Base-by-base conservation (phyloP, 805 yeast species). In the Suhomyces pyralidae region DNA sequence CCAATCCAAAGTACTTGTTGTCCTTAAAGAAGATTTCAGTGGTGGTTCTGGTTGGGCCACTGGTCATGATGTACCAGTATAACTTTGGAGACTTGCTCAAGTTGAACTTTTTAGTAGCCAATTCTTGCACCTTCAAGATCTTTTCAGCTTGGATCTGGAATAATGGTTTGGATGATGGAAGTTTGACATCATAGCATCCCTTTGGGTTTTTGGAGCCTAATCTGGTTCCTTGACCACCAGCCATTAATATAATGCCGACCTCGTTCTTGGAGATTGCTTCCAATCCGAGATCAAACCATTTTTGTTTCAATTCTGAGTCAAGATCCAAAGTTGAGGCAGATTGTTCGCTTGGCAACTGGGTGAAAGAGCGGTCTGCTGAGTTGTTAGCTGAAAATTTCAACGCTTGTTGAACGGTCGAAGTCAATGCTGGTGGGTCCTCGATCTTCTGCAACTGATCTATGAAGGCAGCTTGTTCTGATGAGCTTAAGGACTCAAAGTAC, bases 191-290 rank as follows among this genome's bases (percentile, higher is more conserved):
- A 66, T 83, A 94, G 70, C 97, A 93, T 1, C 99, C 99, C 70
- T 94, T 94, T 36, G 99, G 99, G 24, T 76, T 82, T 3, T 84
- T 74, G 1, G 97, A 90, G 1, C 99, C 99, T 51, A 94, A 77
- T 56, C 99, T 80, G 7, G 97, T 88, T 30, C 99, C 99, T 70
- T 94, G 99, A 48, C 99, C 99, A 52, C 99, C 99, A 10, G 99
- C 97, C 88, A 94, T 86, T 49, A 94, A 76, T 43, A 94, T 77
- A 5, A 94, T 93, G 32, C 90, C 99, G 22, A 93, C 98, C 62
- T 87, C 82, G 57, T 86, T 86, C 12, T 75, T 68, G 15, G 81
- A 68, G 50, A 94, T 85, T 28, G 93, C 88, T 24, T 82, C 73
- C 15, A 85, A 68, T 12, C 99, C 99, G 14, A 71, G 42, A 2